Base-by-base conservation (phyloP, 345 rosid species). In the Arabis hirsuta region DNA sequence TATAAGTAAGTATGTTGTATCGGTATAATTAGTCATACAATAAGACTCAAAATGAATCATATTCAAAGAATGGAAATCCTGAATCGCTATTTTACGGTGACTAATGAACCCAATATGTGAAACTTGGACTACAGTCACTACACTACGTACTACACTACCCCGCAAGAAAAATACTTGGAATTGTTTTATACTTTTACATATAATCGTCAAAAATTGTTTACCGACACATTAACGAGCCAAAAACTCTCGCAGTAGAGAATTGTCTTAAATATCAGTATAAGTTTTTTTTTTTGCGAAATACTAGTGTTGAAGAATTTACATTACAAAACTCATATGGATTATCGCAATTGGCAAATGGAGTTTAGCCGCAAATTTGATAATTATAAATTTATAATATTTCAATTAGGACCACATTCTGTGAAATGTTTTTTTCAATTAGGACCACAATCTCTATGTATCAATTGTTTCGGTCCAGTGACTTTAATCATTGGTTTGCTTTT, bases 111-210 rank as follows among this genome's bases (percentile, higher is more conserved):
- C 24, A 31, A 13, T 53, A 67, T 42, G 43, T 60, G 68, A 41
- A 61, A 61, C 68, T 32, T 61, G 55, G 54, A 53, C 61, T 61
- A 32, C 53, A 22, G 24, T 22, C 24, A 60, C 60, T 22, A 34
- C 53, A 59, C 32, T 59, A 22, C 24, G 24, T 22, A 22, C 24
- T 42, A 16, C 63, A 32, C 63, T 22, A 67, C 31, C n/a, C 12
- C 19, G 3, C 41, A 53, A 7, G 3, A 12, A 38, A 2, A 7
- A 5, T 12, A 29, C 31, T 56, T 55, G 12, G 53, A 19, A 0
- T 43, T 43, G 1, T 32, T 62, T 45, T 67, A 9, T 3, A 56
- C 65, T 59, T 46, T 46, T 9, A 13, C 24, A 44, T 22, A 9
- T 6, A 67, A 41, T 27, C 41, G 24, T 42, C 19, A 6, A 11